Evolutionary conservation across 306 rosid genomes (phyloP).

Genomic region (Arachis hypogaea): DNA sequence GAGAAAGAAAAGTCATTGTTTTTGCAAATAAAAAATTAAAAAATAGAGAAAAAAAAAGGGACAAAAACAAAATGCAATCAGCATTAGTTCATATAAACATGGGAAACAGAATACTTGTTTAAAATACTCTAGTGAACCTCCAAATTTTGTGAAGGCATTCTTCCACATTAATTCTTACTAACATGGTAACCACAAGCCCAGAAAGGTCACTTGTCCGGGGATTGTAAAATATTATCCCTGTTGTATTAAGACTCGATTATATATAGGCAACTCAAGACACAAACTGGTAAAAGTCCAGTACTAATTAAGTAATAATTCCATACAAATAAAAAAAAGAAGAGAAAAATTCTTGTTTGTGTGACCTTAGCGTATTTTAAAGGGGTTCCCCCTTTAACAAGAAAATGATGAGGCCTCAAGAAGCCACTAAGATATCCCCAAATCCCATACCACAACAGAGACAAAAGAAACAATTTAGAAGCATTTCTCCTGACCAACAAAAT

Average conservation of each 20-base stretch:
- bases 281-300: not conserved
- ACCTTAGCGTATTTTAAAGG: not conserved
- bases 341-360: not conserved
- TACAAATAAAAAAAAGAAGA: not conserved
- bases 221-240: slow-evolving; percentile 7
- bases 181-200: not conserved
- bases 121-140: not conserved
- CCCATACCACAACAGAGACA: not conserved
- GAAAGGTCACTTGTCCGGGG: not conserved
- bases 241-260: not conserved
- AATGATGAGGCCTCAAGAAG: slow-evolving; percentile 1
- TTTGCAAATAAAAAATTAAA: not conserved
- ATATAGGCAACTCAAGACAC: not conserved
- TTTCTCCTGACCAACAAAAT: not conserved
- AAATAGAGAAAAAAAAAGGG: too few relatives aligned
- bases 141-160: not conserved
- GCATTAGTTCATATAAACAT: slow-evolving; percentile 13
- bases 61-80: not conserved
- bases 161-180: not conserved
- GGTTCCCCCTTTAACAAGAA: not conserved
- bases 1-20: not conserved
- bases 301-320: not conserved
- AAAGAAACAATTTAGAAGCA: not conserved
- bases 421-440: not conserved
- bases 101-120: not conserved